Percentiles rank a stretch among this genome's conserved stretches.
These are phyloP conservation scores for Talaromyces sp. DNA, from an alignment of 2,329 filamentous ascomycete genomes.

Conservation along the genomic window DNA sequence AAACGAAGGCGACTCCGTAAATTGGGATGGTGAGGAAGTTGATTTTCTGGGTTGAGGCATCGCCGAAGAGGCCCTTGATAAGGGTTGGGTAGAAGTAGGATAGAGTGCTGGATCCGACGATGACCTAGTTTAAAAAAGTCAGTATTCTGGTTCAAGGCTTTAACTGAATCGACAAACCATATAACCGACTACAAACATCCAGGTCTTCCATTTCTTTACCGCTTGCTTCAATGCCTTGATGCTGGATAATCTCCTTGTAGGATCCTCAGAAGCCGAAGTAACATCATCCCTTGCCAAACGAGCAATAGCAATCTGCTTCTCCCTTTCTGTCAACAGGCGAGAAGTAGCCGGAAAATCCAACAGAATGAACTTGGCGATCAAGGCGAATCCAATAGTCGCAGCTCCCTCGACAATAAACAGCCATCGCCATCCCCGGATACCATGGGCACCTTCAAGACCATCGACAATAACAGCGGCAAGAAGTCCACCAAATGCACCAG, in stretches of 20 bases:
- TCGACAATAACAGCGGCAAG: constrained; percentile 26
- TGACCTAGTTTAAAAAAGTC: constrained; percentile 21
- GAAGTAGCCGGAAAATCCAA: neutral
- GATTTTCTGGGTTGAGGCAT: constrained; percentile 28
- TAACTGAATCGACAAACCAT: neutral
- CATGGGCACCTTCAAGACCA: constrained; percentile 25
- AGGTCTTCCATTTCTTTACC: neutral
- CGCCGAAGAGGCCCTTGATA: constrained; percentile 25
- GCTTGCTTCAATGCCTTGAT: neutral
- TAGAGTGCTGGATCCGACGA: constrained; percentile 37
- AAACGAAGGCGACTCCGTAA: neutral
- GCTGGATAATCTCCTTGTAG: neutral
- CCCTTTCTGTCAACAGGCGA: neutral
- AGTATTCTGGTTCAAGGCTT: no score
- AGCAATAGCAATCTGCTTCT: neutral
- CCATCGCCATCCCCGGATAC: constrained; percentile 28
- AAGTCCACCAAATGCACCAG: constrained; percentile 26
- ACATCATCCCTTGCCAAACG: neutral
- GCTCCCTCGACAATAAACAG: constrained; percentile 30
- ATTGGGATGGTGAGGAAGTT: constrained; percentile 5
- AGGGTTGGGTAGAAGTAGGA: constrained; percentile 34
- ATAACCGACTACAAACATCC: constrained; percentile 5
- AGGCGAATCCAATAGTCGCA: constrained; percentile 41
- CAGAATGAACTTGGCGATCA: constrained; percentile 46
- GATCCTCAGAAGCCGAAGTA: neutral